Evolutionary conservation across 345 rosid genomes (phyloP).

Genomic region (Hibiscus mutabilis): DNA sequence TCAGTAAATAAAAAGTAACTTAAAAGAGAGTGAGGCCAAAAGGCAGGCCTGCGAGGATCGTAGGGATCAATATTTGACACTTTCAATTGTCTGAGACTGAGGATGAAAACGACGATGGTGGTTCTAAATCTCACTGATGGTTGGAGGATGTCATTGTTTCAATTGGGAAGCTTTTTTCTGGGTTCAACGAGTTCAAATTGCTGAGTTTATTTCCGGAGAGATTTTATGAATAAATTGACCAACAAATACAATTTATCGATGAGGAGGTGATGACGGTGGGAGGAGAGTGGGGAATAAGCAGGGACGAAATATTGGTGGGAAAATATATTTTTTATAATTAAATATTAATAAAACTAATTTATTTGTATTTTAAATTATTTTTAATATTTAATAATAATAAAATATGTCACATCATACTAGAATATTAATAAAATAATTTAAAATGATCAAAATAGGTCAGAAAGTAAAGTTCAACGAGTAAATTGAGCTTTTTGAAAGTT

Average conservation of each 20-base stretch:
- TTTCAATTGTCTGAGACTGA: constrained; percentile 41
- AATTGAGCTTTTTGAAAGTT: too few relatives aligned
- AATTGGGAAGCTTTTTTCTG: not conserved
- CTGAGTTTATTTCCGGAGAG: not conserved
- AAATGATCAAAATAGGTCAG: too few relatives aligned
- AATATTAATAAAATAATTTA: too few relatives aligned
- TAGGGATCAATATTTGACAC: constrained; percentile 47
- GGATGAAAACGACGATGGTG: constrained; percentile 15
- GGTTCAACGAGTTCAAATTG: not conserved
- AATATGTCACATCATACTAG: too few relatives aligned
- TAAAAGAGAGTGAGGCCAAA: not conserved
- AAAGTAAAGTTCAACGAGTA: too few relatives aligned
- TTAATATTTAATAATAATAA: too few relatives aligned
- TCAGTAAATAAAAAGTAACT: not conserved
- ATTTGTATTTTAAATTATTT: too few relatives aligned
- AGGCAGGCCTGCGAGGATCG: constrained; percentile 53
- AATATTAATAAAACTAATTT: too few relatives aligned
- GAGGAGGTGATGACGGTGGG: too few relatives aligned
- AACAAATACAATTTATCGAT: not conserved
- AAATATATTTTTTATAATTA: too few relatives aligned
- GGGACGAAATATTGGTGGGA: too few relatives aligned
- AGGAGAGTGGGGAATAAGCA: too few relatives aligned
- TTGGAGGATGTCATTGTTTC: constrained; percentile 33
- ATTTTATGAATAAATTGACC: not conserved
- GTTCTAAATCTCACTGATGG: constrained; percentile 18